Percentiles rank a stretch among this genome's conserved stretches.
phyloP scores from a whole-genome alignment of 495 filamentous ascomycete genomes.

The Neurospora sp. region DNA sequence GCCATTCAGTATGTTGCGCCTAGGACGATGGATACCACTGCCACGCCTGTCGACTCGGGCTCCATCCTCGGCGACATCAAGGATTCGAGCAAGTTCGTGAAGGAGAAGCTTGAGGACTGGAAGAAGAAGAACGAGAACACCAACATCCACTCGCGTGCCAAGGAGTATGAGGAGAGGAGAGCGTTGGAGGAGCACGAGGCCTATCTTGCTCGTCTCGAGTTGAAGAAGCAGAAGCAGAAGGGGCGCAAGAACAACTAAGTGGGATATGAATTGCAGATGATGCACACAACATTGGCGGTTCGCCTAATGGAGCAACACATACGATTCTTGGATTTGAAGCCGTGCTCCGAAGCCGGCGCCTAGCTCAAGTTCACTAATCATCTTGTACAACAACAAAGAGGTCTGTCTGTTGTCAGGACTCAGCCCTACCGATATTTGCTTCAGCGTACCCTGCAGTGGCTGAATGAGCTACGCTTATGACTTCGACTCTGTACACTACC shows the following conservation, averaged over 20 bases:
- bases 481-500: background rate
- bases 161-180: conserved; percentile 38
- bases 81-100: conserved; percentile 15
- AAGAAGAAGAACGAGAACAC: conserved; percentile 9
- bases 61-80: conserved; percentile 15
- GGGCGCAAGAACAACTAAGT: background rate
- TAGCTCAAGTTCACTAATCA: background rate
- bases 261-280: background rate
- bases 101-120: conserved; percentile 27
- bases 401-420: background rate
- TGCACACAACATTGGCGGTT: background rate
- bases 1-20: conserved; percentile 19
- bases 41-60: conserved; percentile 4
- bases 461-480: background rate
- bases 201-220: conserved; percentile 20
- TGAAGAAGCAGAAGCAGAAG: conserved; percentile 8
- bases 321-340: background rate
- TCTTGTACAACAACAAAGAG: background rate
- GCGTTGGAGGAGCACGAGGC: conserved; percentile 34
- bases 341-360: background rate
- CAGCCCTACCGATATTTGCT: background rate
- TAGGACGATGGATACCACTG: conserved; percentile 16
- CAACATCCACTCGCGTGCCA: conserved; percentile 18
- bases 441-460: background rate
- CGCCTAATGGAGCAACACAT: background rate